Conservation (phyloP, 768 basidiomycete genomes). For the Rubroboletus satanas region DNA sequence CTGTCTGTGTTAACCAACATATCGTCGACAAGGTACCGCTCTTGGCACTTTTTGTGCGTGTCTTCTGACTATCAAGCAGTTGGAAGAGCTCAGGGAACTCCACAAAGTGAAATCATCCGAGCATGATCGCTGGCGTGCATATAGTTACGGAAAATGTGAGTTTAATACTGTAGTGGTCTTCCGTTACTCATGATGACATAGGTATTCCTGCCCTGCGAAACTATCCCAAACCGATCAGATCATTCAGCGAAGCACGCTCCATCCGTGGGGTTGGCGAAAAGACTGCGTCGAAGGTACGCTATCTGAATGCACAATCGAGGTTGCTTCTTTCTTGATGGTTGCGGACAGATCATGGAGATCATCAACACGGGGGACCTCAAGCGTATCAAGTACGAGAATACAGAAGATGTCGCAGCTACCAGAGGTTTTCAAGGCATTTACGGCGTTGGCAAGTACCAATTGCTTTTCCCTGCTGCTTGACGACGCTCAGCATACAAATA, state of each 20-base stretch:
- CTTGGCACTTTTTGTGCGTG: neutral
- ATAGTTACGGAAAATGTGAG: slow-evolving; percentile 64
- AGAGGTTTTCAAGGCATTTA: slow-evolving; percentile 76
- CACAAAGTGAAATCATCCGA: slow-evolving; percentile 57
- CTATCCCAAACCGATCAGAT: slow-evolving; percentile 55
- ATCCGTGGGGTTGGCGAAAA: slow-evolving; percentile 68
- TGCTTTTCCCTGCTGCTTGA: neutral
- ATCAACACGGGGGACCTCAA: slow-evolving; percentile 66
- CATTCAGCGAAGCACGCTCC: slow-evolving; percentile 53
- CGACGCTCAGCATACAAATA: slow-evolving; percentile 22
- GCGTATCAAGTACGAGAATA: slow-evolving; percentile 64
- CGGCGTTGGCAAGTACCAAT: slow-evolving; percentile 65
- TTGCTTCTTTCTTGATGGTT: neutral
- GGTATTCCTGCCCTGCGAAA: slow-evolving; percentile 57
- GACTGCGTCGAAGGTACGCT: slow-evolving; percentile 67
- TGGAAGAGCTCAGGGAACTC: slow-evolving; percentile 61
- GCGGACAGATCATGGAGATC: slow-evolving; percentile 72
- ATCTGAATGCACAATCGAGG: neutral
- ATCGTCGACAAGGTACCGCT: slow-evolving; percentile 63
- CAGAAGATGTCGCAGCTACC: slow-evolving; percentile 55
- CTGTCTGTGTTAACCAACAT: slow-evolving; percentile 59
- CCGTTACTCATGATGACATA: slow-evolving; percentile 25
- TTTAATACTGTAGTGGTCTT: neutral
- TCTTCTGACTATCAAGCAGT: slow-evolving; percentile 35
- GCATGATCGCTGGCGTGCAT: slow-evolving; percentile 67